Conservation (phyloP, 164 flowering plant species). For the Nelumbo lutea region DNA sequence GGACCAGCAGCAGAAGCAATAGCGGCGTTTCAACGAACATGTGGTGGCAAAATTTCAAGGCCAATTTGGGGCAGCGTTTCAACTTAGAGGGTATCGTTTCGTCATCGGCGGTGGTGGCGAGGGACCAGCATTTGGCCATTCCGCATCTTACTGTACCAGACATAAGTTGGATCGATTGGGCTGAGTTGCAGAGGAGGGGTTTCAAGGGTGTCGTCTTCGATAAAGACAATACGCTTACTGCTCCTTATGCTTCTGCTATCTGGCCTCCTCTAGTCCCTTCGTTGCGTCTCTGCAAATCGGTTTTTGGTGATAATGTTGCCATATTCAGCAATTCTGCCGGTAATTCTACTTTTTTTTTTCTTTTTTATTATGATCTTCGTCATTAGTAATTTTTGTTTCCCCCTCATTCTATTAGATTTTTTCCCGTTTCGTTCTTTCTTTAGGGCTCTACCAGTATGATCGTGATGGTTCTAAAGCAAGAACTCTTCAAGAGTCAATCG, state of each 20-base stretch:
- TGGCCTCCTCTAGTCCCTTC: constrained; percentile 54
- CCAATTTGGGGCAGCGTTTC: constrained; percentile 65
- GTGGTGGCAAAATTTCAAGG: constrained; percentile 35
- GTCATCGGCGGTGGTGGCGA: constrained; percentile 38
- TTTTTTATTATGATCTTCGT: background rate
- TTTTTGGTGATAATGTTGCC: constrained; percentile 61
- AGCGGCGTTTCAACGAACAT: constrained; percentile 13
- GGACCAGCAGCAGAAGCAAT: background rate
- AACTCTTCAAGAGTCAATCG: constrained; percentile 53
- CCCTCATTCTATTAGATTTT: background rate
- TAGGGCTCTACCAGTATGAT: constrained; percentile 70
- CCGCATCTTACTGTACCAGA: constrained; percentile 76
- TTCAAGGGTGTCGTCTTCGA: constrained; percentile 85
- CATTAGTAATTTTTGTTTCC: background rate
- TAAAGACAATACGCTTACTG: constrained; percentile 81
- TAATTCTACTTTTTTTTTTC: background rate
- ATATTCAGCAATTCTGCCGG: constrained; percentile 84
- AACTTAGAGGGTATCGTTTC: constrained; percentile 59
- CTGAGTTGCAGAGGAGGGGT: constrained; percentile 48
- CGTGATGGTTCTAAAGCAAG: constrained; percentile 68
- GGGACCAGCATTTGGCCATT: constrained; percentile 48
- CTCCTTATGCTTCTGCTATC: constrained; percentile 58
- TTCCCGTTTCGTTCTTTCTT: constrained; percentile 1
- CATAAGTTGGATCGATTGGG: constrained; percentile 76
- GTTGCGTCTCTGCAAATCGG: constrained; percentile 56